A percentile compares a stretch with the other conserved stretches of the same genome.
These are phyloP conservation scores for Jamesozyma lodderae DNA, from an alignment of 805 yeast genomes.

Conservation along the genomic window DNA sequence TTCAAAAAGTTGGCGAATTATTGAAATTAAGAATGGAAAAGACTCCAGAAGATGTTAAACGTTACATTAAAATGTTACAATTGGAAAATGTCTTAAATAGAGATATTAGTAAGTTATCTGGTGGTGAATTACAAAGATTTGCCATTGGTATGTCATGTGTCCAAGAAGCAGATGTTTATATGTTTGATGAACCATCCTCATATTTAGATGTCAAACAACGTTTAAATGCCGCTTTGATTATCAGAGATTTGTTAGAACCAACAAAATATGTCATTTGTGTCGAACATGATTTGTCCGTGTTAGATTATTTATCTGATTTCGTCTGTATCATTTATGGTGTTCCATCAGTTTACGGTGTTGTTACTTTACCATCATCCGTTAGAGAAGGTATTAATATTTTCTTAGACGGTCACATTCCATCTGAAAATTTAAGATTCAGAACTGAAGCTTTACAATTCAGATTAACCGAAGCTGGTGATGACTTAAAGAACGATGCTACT, in stretches of 20 bases:
- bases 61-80: conserved; percentile 63
- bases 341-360: conserved; percentile 98
- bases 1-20: conserved; percentile 77
- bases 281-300: conserved; percentile 96
- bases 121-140: conserved; percentile 98
- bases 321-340: conserved; percentile 96
- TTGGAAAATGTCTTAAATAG: conserved; percentile 68
- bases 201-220: conserved; percentile 98
- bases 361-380: conserved; percentile 89
- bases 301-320: conserved; percentile 93
- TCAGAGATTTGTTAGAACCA: conserved; percentile 72
- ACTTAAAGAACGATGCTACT: conserved; percentile 64
- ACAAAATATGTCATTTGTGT: conserved; percentile 88
- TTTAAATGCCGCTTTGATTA: conserved; percentile 91
- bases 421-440: conserved; percentile 96
- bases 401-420: conserved; percentile 94
- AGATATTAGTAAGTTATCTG: conserved; percentile 83
- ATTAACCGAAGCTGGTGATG: conserved; percentile 81
- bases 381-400: conserved; percentile 99
- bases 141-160: conserved; percentile 97
- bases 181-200: conserved; percentile 99
- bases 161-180: conserved; percentile 89
- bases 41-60: conserved; percentile 48
- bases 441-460: conserved; percentile 91
- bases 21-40: conserved; percentile 72